Evolutionary conservation across 1,139 yeast genomes (phyloP), one percentile per base, ranked within the genome.

Genomic region (Saccharomyces hybrid): DNA sequence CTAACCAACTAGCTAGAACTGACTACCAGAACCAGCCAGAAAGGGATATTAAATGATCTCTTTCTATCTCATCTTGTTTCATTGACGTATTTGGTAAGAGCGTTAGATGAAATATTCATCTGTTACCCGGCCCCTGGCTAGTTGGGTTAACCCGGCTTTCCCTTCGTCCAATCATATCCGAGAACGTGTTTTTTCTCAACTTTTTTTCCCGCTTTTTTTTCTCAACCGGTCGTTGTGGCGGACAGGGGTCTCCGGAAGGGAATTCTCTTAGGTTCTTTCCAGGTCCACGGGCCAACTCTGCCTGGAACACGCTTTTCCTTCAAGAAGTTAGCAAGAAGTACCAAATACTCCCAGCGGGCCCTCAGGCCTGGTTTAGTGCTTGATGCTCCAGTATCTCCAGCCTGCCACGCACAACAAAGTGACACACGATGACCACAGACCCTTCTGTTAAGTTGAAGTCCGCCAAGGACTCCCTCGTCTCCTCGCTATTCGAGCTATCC

Each of bases 401-500:
- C 44, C 44, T 16, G 25, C 25, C 25, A 38, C 44, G 25, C 44
- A 38, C 44, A 16, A 38, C 25, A 38, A 38, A 11, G 7, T 38
- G 25, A 38, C 23, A 38, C 25, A 38, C 23, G 25, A 62, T 62
- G 64, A 61, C 62, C 25, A 53, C 63, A n/a, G 70, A 67, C 50
- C 68, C 70, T 42, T 59, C 67, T 48, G 55, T 61, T 47, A 66
- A 66, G 56, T 58, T 68, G 38, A 66, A 62, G 51, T 52, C 59
- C 46, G 71, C 71, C 47, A 68, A 68, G 65, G 70, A 67, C 50
- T 66, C 71, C 71, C 78, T 88, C 51, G 90, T 88, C 58, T 80
- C 95, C 47, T 81, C 95, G 5, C 79, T 88, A 57, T 85, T 84
- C 64, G 90, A 85, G 68, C 79, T 88, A 57, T 83, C 95, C 52